Base-by-base conservation (phyloP, 768 basidiomycete species). In the Cystobasidium tubakii region DNA sequence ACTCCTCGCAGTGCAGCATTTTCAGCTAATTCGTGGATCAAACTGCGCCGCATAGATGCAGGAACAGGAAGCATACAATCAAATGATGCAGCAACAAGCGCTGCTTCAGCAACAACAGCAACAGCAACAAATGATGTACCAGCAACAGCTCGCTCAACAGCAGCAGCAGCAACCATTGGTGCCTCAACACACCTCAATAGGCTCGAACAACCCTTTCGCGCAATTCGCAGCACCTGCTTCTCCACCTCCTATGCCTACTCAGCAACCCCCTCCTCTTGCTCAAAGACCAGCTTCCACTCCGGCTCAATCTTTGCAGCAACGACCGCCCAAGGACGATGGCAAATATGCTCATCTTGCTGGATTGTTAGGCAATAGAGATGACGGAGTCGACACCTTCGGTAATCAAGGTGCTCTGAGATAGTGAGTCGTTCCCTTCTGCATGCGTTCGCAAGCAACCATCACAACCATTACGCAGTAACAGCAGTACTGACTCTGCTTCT, bases 161-260 rank as follows among this genome's bases (percentile, higher is more conserved):
- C 80, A 79, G 60, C 80, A 80, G 72, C 80, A 79, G 60, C 77
- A 78, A 42, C 77, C 81, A 27, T 78, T 81, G 21, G 76, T 81
- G 57, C 78, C 84, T 9, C 84, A 85, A 66, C 74, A 73, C 17
- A 78, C 78, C n/a, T 80, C 79, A 2, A 81, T 76, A 77, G 91
- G 91, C 10, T 89, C 91, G 42, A 98, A 98, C 85, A 99, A 99
- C 80, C 96, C 96, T 0, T 98, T 99, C 78, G 94, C 92, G 79
- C 84, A 75, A 27, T 81, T 74, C 73, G 81, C 75, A 21, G 54
- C 70, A 10, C 60, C 78, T 0, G 17, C 76, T 1, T 74, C 78
- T 1, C 71, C 76, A 54, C 73, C 77, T 4, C 74, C 78, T 12
- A 74, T 74, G 57, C 76, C 73, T 80, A 80, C 34, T 79, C 77